These are phyloP conservation scores for Diatrype stigma DNA, from an alignment of 2,329 filamentous ascomycete species.

Conservation along the genomic window DNA sequence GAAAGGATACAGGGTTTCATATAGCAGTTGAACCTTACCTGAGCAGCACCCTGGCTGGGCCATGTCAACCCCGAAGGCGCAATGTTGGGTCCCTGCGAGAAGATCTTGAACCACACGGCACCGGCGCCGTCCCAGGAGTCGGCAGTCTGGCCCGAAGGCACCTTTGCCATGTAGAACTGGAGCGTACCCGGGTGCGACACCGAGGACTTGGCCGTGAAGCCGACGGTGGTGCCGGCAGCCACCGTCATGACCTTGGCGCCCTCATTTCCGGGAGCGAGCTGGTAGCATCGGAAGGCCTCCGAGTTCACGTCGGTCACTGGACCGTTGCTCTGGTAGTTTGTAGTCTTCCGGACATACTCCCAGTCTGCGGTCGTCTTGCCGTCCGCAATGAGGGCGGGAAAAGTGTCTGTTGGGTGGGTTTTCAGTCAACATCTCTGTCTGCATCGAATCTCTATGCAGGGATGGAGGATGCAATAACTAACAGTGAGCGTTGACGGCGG, in stretches of 20 bases:
- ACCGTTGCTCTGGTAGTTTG: slow-evolving; percentile 46
- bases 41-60: slow-evolving; percentile 34
- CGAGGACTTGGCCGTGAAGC: slow-evolving; percentile 38
- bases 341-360: slow-evolving; percentile 43
- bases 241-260: slow-evolving; percentile 38
- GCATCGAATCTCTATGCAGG: neutral
- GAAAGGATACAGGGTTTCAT: too few relatives aligned
- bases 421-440: slow-evolving; percentile 2
- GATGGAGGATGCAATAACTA: slow-evolving; percentile 9
- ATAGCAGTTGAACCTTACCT: too few relatives aligned
- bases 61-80: slow-evolving; percentile 32
- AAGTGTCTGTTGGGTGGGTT: slow-evolving; percentile 29
- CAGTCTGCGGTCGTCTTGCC: slow-evolving; percentile 35
- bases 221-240: slow-evolving; percentile 39
- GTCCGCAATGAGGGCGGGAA: slow-evolving; percentile 34
- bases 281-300: slow-evolving; percentile 47
- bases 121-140: slow-evolving; percentile 34
- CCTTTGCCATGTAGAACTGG: slow-evolving; percentile 37
- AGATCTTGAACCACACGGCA: slow-evolving; percentile 41
- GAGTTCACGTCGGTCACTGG: slow-evolving; percentile 45
- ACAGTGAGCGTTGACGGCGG: slow-evolving; percentile 36
- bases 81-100: slow-evolving; percentile 36
- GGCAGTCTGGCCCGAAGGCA: slow-evolving; percentile 32
- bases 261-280: slow-evolving; percentile 36
- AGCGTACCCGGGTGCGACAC: slow-evolving; percentile 40